Evolutionary conservation across 2,329 filamentous ascomycete genomes (phyloP).

Genomic region (Blastomyces silverae): DNA sequence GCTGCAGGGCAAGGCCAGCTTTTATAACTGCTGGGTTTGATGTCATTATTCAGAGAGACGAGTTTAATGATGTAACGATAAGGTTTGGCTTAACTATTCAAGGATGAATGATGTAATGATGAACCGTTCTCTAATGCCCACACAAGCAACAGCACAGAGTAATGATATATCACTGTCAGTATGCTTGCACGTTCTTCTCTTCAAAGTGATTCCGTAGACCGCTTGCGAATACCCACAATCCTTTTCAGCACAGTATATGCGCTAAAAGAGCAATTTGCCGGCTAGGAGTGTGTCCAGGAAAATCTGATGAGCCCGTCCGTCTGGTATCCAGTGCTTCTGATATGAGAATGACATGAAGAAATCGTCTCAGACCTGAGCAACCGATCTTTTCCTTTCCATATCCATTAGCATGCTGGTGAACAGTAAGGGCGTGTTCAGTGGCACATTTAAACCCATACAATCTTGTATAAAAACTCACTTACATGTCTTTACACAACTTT

Average conservation of each 20-base stretch:
- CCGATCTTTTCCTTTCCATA: background rate
- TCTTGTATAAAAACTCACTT: no score
- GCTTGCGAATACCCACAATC: background rate
- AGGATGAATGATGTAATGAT: background rate
- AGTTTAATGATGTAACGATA: conserved; percentile 1
- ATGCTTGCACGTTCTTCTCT: background rate
- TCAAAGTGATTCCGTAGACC: background rate
- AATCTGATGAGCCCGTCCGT: background rate
- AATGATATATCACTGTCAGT: background rate
- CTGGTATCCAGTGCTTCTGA: background rate
- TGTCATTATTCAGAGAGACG: background rate
- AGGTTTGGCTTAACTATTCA: background rate
- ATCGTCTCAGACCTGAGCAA: background rate
- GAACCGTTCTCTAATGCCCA: background rate
- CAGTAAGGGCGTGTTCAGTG: background rate
- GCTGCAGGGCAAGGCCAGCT: background rate
- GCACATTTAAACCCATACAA: no score
- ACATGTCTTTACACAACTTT: no score
- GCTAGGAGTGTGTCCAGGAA: background rate
- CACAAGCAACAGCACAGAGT: background rate
- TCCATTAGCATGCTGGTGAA: background rate
- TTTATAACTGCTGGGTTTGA: background rate
- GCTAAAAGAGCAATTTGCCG: background rate
- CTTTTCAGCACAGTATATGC: background rate
- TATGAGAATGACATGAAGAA: background rate